Conservation (phyloP, 495 filamentous ascomycete species). For the Xylaria sp. region DNA sequence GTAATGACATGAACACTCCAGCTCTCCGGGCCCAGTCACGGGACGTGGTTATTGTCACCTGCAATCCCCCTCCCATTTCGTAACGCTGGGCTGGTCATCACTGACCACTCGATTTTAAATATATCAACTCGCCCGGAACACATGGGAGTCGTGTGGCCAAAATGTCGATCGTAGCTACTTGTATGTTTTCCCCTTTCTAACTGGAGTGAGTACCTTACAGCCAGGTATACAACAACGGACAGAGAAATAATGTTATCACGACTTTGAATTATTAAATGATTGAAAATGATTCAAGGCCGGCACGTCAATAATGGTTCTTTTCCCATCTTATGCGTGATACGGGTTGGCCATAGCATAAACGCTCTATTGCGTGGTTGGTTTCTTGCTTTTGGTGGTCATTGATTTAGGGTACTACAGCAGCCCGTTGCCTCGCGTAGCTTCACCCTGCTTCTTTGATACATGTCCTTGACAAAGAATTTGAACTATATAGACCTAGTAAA, state of each 20-base stretch:
- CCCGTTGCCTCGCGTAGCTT: no score
- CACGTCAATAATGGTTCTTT: not conserved
- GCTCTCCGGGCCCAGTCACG: not conserved
- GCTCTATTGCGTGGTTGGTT: not conserved
- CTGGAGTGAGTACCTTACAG: not conserved
- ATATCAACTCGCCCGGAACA: not conserved
- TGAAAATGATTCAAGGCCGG: no score
- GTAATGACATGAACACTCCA: not conserved
- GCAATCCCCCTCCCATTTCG: not conserved
- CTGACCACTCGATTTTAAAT: not conserved
- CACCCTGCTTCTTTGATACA: constrained; percentile 6
- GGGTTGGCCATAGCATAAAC: not conserved
- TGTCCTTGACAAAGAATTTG: constrained; percentile 10
- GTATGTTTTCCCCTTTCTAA: not conserved
- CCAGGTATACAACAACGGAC: not conserved
- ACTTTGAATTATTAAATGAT: no score
- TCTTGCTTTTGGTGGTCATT: not conserved
- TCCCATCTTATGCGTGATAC: not conserved
- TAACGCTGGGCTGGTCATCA: not conserved
- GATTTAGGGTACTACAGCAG: no score
- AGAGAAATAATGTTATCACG: no score
- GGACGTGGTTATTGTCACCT: not conserved
- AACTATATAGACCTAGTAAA: not conserved
- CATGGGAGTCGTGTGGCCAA: not conserved
- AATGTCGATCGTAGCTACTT: not conserved